Conservation (phyloP, 2,329 filamentous ascomycete genomes). For the Penicillium sp. region DNA sequence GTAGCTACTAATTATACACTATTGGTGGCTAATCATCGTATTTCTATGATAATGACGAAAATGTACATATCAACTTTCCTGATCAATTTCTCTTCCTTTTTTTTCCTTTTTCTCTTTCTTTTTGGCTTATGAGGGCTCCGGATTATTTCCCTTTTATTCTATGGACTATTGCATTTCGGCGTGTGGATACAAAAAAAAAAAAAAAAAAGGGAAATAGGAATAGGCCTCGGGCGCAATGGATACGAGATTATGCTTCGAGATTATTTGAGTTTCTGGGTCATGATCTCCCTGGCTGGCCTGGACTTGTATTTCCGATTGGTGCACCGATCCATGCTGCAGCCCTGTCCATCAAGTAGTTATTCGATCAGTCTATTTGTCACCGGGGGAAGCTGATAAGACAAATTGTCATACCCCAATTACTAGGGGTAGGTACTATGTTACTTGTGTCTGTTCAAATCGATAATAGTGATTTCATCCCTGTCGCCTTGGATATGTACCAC, state of each 20-base stretch:
- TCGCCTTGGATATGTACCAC: no score
- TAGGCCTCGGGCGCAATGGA: background rate
- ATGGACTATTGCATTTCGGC: background rate
- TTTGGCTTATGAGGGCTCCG: background rate
- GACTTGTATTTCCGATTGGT: background rate
- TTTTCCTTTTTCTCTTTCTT: background rate
- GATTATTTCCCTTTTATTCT: background rate
- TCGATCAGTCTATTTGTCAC: no score
- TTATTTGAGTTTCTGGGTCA: background rate
- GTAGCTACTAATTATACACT: no score
- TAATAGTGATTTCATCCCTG: no score
- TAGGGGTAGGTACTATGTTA: no score
- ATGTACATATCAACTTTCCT: background rate
- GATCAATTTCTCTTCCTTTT: background rate
- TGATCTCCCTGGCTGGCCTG: background rate
- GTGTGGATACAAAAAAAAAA: background rate
- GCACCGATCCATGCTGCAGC: background rate
- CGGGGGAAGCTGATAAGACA: no score
- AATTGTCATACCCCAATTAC: no score
- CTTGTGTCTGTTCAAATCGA: no score
- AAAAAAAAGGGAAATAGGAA: background rate
- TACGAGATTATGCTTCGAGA: background rate
- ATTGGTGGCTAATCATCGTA: no score
- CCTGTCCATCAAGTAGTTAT: background rate
- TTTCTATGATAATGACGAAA: background rate